Percentiles rank a stretch among this genome's conserved stretches.
Evolutionary conservation across 2,329 filamentous ascomycete species (phyloP).

Genomic region (Lachnellula occidentalis): DNA sequence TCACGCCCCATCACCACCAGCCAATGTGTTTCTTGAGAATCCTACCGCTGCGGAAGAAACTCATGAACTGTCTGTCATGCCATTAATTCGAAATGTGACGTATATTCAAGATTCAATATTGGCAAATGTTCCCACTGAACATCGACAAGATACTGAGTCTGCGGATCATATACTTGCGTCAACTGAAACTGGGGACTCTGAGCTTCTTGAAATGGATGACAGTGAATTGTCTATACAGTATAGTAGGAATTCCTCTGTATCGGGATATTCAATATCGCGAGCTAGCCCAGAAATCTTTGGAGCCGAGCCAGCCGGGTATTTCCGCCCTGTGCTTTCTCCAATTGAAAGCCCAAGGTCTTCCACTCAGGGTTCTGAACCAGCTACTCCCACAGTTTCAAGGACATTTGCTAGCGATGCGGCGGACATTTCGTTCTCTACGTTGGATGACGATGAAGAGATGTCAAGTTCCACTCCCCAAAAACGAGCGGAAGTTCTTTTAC

Average conservation of each 20-base stretch:
- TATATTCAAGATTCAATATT: no score
- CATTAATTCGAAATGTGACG: no score
- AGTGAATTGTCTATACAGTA: not conserved
- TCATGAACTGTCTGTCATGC: no score
- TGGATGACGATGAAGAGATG: not conserved
- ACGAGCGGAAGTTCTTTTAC: not conserved
- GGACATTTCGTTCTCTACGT: not conserved
- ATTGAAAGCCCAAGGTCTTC: conserved; percentile 1
- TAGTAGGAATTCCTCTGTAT: conserved; percentile 10
- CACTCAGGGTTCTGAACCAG: not conserved
- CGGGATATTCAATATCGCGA: conserved; percentile 11
- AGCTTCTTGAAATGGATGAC: not conserved
- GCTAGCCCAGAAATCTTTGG: conserved; percentile 16
- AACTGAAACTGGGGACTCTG: not conserved
- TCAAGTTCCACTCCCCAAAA: no score
- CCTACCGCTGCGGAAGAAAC: not conserved
- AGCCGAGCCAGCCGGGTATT: conserved; percentile 19
- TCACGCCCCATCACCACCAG: not conserved
- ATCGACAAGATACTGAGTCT: not conserved
- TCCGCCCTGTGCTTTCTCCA: conserved; percentile 12
- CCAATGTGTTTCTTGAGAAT: not conserved
- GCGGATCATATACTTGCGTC: not conserved
- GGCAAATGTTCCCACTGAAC: not conserved
- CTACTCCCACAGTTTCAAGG: not conserved
- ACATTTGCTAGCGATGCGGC: no score